Evolutionary conservation across 1,284 basidiomycete species (phyloP).

Genomic region (Papiliotrema laurentii): DNA sequence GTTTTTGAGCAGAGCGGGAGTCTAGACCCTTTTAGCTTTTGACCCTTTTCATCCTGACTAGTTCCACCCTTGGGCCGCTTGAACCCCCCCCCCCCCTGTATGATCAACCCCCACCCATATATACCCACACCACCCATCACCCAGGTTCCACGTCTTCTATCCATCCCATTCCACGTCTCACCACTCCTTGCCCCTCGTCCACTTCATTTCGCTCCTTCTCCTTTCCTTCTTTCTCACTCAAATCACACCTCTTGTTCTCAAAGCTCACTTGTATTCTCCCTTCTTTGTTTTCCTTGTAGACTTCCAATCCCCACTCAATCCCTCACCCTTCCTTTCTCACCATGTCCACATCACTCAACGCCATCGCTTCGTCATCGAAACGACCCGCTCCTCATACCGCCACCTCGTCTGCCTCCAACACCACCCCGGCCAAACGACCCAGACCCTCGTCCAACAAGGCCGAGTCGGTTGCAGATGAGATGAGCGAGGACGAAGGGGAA

Average conservation of each 20-base stretch:
- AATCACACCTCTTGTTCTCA: not conserved
- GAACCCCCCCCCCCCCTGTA: not conserved
- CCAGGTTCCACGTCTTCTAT: not conserved
- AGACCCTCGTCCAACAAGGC: constrained; percentile 16
- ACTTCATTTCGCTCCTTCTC: constrained; percentile 2
- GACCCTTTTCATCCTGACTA: too few relatives aligned
- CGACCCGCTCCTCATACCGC: constrained; percentile 11
- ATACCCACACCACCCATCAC: not conserved
- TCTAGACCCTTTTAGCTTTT: too few relatives aligned
- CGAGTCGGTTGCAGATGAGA: not conserved
- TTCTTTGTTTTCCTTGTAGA: not conserved
- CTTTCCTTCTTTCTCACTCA: constrained; percentile 1
- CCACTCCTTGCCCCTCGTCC: not conserved
- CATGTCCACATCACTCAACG: constrained; percentile 5
- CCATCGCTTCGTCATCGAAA: constrained; percentile 20
- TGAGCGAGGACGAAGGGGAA: constrained; percentile 11
- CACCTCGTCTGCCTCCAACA: not conserved
- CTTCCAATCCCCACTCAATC: too few relatives aligned
- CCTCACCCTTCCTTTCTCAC: not conserved
- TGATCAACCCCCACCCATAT: not conserved
- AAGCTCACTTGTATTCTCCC: not conserved
- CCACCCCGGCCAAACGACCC: constrained; percentile 13
- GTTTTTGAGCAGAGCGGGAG: too few relatives aligned
- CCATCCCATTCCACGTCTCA: constrained; percentile 1
- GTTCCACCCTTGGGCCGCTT: too few relatives aligned